Evolutionary conservation across 345 rosid species (phyloP).

Genomic region (Geranium rotundifolium): DNA sequence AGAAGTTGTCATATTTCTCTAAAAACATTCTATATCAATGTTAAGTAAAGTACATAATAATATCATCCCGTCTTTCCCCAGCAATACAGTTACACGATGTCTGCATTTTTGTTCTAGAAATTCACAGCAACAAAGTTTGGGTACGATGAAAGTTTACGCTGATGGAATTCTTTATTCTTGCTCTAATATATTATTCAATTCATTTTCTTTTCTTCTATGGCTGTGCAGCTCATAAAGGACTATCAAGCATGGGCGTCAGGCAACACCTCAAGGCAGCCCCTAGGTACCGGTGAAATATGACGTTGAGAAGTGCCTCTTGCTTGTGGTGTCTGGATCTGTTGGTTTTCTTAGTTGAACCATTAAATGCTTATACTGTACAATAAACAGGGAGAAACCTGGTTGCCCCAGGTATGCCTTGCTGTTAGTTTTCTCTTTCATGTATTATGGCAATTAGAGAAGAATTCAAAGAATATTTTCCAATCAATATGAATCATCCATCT

Average conservation of each 20-base stretch:
- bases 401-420: too few species aligned
- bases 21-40: too few species aligned
- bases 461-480: neutral
- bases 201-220: neutral
- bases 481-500: too few species aligned
- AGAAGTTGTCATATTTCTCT: neutral
- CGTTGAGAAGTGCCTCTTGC: slow-evolving; percentile 4
- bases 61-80: neutral
- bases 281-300: slow-evolving; percentile 83
- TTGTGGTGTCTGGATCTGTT: neutral
- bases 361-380: neutral
- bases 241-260: slow-evolving; percentile 92
- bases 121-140: neutral
- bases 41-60: too few species aligned
- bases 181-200: neutral
- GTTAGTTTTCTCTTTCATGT: neutral
- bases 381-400: too few species aligned
- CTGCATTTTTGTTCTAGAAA: neutral
- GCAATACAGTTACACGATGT: neutral
- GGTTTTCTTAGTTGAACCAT: neutral
- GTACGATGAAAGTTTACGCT: neutral
- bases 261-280: slow-evolving; percentile 76
- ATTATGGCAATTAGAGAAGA: neutral
- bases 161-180: neutral
- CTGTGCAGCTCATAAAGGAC: slow-evolving; percentile 66